Percentiles rank a stretch among this genome's conserved stretches.
Conservation (phyloP, 2,329 filamentous ascomycete genomes). For the Thermothelomyces thermophilus region DNA sequence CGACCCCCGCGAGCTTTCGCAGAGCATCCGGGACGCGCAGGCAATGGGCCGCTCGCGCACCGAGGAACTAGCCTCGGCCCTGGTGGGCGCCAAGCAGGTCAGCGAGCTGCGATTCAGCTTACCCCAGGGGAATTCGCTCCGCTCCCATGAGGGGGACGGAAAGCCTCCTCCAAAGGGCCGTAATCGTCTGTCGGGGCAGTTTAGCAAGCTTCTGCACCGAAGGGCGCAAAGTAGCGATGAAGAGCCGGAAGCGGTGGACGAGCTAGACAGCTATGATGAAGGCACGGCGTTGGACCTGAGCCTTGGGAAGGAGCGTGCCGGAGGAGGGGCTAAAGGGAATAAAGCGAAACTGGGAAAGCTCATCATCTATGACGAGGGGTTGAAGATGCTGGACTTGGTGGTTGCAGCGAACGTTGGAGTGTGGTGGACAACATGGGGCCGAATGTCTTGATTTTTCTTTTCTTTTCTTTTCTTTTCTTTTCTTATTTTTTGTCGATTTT, state of each 20-base stretch:
- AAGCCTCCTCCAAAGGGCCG: constrained; percentile 16
- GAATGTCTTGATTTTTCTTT: constrained; percentile 32
- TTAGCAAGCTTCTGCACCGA: constrained; percentile 36
- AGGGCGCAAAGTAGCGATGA: constrained; percentile 24
- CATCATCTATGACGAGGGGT: constrained; percentile 78
- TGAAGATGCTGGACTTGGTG: constrained; percentile 92
- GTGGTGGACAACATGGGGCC: constrained; percentile 87
- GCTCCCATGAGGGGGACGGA: constrained; percentile 36
- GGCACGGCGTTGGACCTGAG: constrained; percentile 57
- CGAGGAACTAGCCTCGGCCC: constrained; percentile 24
- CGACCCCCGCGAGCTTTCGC: constrained; percentile 40
- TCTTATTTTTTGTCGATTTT: no score
- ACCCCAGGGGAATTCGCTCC: constrained; percentile 41
- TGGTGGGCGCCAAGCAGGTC: constrained; percentile 43
- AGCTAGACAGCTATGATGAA: constrained; percentile 21
- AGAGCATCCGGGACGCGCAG: constrained; percentile 28
- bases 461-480: no score
- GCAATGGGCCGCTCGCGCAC: constrained; percentile 27
- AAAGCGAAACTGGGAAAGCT: constrained; percentile 91
- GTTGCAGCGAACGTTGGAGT: constrained; percentile 87
- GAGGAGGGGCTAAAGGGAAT: constrained; percentile 78
- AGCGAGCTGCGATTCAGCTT: constrained; percentile 91
- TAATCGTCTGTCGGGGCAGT: constrained; percentile 35
- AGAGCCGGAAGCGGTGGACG: constrained; percentile 29
- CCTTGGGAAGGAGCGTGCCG: constrained; percentile 74